These are phyloP conservation scores for Coemansia sp. DNA, from an alignment of 192 early-diverging fungal genomes.

Conservation along the genomic window DNA sequence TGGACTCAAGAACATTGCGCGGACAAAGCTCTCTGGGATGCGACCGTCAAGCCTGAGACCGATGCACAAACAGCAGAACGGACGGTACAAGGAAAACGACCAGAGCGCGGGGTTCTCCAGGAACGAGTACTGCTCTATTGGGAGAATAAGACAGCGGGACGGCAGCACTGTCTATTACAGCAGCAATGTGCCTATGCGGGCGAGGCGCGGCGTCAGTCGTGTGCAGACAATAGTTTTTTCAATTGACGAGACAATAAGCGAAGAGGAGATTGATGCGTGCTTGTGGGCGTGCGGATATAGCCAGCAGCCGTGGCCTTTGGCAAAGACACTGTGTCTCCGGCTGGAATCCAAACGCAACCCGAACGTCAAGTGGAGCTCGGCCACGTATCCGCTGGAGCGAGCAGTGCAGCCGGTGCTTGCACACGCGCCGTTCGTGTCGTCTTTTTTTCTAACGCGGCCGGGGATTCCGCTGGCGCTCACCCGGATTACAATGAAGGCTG, in stretches of 20 bases:
- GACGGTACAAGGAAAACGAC: neutral
- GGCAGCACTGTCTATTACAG: slow-evolving; percentile 13
- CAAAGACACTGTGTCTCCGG: slow-evolving; percentile 23
- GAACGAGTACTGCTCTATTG: slow-evolving; percentile 1
- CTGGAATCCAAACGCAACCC: slow-evolving; percentile 14
- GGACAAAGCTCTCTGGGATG: slow-evolving; percentile 8
- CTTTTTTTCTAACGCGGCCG: slow-evolving; percentile 17
- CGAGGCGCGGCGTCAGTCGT: slow-evolving; percentile 5
- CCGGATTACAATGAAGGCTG: slow-evolving; percentile 12
- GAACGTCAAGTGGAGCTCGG: neutral
- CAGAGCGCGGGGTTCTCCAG: neutral
- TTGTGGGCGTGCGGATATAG: slow-evolving; percentile 12
- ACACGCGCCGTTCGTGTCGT: slow-evolving; percentile 23
- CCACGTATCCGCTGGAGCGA: slow-evolving; percentile 10
- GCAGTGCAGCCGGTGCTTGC: slow-evolving; percentile 17
- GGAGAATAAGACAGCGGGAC: slow-evolving; percentile 17
- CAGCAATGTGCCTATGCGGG: slow-evolving; percentile 29
- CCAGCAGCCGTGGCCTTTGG: slow-evolving; percentile 18
- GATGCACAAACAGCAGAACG: neutral
- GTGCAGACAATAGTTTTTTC: slow-evolving; percentile 31
- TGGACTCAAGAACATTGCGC: slow-evolving; percentile 6
- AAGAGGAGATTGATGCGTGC: slow-evolving; percentile 12
- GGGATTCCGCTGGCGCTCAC: slow-evolving; percentile 3
- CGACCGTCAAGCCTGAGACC: slow-evolving; percentile 2
- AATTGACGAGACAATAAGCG: slow-evolving; percentile 15